A percentile compares a stretch with the other conserved stretches of the same genome.
Conservation (phyloP, 495 filamentous ascomycete species). For the Hypoxylon intermedium region DNA sequence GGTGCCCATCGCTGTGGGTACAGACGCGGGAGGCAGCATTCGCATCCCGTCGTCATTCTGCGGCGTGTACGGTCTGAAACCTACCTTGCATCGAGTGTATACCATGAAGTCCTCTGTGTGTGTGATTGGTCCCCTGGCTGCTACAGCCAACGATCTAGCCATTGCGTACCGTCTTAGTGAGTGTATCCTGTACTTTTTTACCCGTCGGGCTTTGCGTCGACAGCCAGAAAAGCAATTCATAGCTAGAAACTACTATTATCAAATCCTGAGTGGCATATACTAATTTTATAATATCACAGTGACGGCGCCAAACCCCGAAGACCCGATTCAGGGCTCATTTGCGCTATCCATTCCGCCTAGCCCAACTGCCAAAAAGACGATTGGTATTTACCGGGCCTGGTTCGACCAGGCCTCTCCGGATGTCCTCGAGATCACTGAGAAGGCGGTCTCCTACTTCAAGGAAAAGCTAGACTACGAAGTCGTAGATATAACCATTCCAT, state of each 20-base stretch:
- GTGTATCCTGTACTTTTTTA: not conserved
- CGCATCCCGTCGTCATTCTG: conserved; percentile 83
- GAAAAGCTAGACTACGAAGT: conserved; percentile 66
- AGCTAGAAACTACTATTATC: too few species aligned
- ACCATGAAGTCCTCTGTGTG: conserved; percentile 66
- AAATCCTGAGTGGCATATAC: not conserved
- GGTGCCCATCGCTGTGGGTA: conserved; percentile 81
- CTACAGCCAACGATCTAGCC: conserved; percentile 80
- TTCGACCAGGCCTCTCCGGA: conserved; percentile 68
- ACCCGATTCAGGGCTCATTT: conserved; percentile 48
- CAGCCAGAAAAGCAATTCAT: too few species aligned
- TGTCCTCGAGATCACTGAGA: conserved; percentile 66
- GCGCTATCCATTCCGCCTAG: conserved; percentile 54
- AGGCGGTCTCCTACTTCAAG: conserved; percentile 67
- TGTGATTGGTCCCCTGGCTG: conserved; percentile 78
- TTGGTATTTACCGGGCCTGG: conserved; percentile 82
- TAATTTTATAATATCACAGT: conserved; percentile 49
- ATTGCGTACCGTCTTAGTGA: conserved; percentile 72
- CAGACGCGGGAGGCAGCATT: conserved; percentile 87
- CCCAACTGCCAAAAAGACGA: conserved; percentile 49
- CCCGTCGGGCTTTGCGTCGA: too few species aligned
- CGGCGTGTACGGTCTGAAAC: conserved; percentile 88
- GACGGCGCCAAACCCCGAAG: conserved; percentile 69
- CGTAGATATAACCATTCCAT: conserved; percentile 78
- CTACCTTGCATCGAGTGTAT: conserved; percentile 73